These are phyloP conservation scores for Casuarina glauca DNA, from an alignment of 306 rosid species.

Conservation along the genomic window DNA sequence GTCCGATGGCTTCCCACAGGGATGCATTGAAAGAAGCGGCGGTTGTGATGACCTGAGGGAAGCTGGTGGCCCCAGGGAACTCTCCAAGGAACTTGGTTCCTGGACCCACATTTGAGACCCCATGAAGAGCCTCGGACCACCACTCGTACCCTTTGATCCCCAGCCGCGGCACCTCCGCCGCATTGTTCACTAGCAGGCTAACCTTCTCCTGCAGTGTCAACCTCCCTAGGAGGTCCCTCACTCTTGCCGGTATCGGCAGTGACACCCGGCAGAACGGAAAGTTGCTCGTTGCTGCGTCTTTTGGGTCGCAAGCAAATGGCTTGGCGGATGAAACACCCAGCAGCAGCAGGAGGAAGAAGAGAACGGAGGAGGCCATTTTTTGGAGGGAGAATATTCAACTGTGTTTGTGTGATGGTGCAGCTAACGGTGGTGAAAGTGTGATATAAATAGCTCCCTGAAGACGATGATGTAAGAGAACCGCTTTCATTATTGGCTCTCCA, in stretches of 20 bases:
- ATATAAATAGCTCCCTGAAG: not conserved
- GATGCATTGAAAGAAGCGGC: slow-evolving; percentile 90
- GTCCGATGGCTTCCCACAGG: slow-evolving; percentile 89
- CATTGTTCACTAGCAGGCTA: slow-evolving; percentile 56
- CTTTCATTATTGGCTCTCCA: slow-evolving; percentile 26
- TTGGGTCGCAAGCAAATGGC: slow-evolving; percentile 74
- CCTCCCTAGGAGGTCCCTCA: slow-evolving; percentile 69
- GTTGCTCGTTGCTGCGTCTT: slow-evolving; percentile 33
- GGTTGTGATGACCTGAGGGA: slow-evolving; percentile 96
- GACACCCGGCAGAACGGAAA: slow-evolving; percentile 51
- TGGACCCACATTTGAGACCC: slow-evolving; percentile 88
- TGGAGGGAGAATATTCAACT: not conserved
- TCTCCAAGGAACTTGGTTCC: slow-evolving; percentile 61
- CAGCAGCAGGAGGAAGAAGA: slow-evolving; percentile 15
- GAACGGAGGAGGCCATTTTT: slow-evolving; percentile 32
- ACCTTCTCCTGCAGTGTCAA: slow-evolving; percentile 79
- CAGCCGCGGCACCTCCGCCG: slow-evolving; percentile 64
- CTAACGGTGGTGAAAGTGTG: slow-evolving; percentile 19
- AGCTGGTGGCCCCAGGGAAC: slow-evolving; percentile 81
- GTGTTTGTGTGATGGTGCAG: slow-evolving; percentile 1
- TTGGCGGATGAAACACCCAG: slow-evolving; percentile 1
- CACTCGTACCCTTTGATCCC: slow-evolving; percentile 85
- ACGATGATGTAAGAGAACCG: slow-evolving; percentile 3
- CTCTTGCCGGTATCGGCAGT: slow-evolving; percentile 49
- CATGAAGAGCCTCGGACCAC: slow-evolving; percentile 99